phyloP scores from a whole-genome alignment of 331 rosid species.

The Rosa hybrid region DNA sequence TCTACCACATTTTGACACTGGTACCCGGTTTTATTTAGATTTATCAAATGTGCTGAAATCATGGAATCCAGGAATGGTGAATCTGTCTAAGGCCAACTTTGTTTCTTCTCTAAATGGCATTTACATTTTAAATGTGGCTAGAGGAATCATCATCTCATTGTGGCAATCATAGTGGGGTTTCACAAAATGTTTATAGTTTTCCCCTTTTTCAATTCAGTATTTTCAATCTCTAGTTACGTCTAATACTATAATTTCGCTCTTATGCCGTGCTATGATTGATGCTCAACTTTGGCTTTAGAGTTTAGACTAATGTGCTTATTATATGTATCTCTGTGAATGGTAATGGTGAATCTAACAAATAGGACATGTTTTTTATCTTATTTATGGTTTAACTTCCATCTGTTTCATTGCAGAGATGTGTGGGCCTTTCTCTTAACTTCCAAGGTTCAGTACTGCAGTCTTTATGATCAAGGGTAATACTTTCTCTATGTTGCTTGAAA shows the following conservation, averaged over 20 bases:
- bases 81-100: not conserved
- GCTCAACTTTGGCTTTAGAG: not conserved
- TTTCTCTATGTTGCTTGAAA: constrained; percentile 22
- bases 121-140: not conserved
- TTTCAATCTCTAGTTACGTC: constrained; percentile 2
- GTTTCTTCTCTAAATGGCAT: constrained; percentile 1
- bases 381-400: constrained; percentile 30
- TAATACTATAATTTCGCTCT: not conserved
- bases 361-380: constrained; percentile 11
- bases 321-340: constrained; percentile 17
- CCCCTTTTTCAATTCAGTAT: not conserved
- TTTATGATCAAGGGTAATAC: constrained; percentile 94
- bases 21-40: not conserved
- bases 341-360: constrained; percentile 14
- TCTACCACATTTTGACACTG: not conserved
- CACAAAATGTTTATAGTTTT: not conserved
- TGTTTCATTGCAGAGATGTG: constrained; percentile 70
- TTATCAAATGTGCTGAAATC: not conserved
- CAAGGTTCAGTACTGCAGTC: constrained; percentile 90
- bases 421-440: constrained; percentile 91
- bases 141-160: not conserved
- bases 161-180: not conserved
- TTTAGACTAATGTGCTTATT: not conserved
- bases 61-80: not conserved
- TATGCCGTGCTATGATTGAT: constrained; percentile 8